Base-by-base conservation (phyloP, 768 basidiomycete species). In the Mycena alexandri region DNA sequence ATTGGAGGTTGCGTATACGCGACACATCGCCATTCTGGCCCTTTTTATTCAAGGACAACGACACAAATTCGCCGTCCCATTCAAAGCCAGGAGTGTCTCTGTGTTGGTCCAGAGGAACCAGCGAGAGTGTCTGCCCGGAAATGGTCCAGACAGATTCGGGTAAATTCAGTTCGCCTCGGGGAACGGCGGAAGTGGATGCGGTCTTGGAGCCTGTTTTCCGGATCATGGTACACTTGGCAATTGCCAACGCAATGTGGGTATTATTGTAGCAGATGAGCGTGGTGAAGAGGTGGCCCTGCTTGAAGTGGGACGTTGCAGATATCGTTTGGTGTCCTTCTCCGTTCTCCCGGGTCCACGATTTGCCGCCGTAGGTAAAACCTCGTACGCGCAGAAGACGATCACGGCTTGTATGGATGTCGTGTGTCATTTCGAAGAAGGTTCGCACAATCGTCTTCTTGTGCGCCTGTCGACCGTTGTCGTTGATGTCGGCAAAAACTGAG, bases 311-410 rank as follows among this genome's bases (percentile, higher is more conserved):
- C n/a, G 46, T 4, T 47, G 46, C 46, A 47, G 46, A 47, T 12
- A 47, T 36, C 1, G 19, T 33, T 51, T 51, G 24, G 9, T 51
- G 61, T 62, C 24, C 34, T 8, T 16, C 53, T n/a, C n/a, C n/a
- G 16, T 57, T 55, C 34, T 52, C 52, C 61, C 55, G 54, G 17
- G 64, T 58, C 74, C 71, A 73, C 19, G 29, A 44, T 43, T 74
- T 60, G 1, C 71, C 71, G 36, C 71, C 69, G 50, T 62, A 65
- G 4, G 73, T 70, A 33, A 70, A 73, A 44, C 58, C 43, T 1
- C 67, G 69, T 17, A 75, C 68, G 9, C 67, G 72, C 36, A 71
- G 63, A 13, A 75, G 65, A 17, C 72, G 71, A 34, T 75, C 73
- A 60, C 71, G 70, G 34, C 67, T 74, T 52, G 57, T 67, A n/a